Conservation (phyloP, 139 green algal species). For the Chlamydomonas asymmetrica region DNA sequence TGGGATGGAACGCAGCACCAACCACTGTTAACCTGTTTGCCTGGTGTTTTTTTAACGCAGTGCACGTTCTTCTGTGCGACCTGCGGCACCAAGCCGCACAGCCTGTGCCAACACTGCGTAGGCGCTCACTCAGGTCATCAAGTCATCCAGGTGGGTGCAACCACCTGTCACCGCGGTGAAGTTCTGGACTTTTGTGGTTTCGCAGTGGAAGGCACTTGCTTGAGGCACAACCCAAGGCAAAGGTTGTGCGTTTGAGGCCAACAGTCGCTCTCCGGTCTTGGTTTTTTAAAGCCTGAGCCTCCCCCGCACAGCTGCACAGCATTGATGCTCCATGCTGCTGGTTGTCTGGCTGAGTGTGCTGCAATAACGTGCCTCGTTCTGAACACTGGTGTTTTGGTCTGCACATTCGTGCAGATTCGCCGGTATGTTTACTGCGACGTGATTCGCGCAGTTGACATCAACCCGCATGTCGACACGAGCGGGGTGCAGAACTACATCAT, state of each 20-base stretch:
- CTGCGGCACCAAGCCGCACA: slow-evolving; percentile 18
- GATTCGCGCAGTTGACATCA: slow-evolving; percentile 51
- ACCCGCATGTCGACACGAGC: slow-evolving; percentile 40
- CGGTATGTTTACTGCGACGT: slow-evolving; percentile 68
- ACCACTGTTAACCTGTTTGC: not conserved
- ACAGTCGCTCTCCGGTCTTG: no score
- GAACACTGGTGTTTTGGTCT: not conserved
- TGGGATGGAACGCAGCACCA: no score
- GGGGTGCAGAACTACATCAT: slow-evolving; percentile 69
- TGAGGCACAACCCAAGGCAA: not conserved
- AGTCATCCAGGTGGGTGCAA: slow-evolving; percentile 40
- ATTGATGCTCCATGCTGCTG: not conserved
- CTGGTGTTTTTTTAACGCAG: slow-evolving; percentile 8
- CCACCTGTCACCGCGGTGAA: not conserved
- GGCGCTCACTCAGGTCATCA: slow-evolving; percentile 41
- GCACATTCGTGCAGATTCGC: slow-evolving; percentile 39
- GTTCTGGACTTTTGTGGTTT: not conserved
- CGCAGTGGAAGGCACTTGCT: not conserved
- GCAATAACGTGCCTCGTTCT: not conserved
- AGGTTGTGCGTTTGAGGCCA: not conserved
- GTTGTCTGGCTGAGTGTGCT: not conserved
- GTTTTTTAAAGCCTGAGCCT: not conserved
- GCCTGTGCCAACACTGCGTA: slow-evolving; percentile 55
- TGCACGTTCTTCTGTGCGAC: slow-evolving; percentile 55
- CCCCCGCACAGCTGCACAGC: not conserved